Evolutionary conservation across 176 grass and related monocot species (phyloP).

Genomic region (Aegilops sharonensis): DNA sequence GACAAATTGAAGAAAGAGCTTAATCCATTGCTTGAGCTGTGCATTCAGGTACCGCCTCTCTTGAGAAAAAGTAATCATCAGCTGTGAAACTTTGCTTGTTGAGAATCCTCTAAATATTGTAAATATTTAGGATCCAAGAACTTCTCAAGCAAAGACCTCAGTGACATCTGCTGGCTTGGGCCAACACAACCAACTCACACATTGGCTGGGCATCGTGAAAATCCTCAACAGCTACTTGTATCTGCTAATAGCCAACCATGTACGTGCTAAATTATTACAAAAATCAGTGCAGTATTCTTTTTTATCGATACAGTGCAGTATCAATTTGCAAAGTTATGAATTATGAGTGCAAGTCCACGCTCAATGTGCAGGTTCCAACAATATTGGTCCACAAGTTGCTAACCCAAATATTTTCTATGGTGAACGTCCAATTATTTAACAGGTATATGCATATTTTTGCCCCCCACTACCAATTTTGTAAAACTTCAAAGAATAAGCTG

Average conservation of each 20-base stretch:
- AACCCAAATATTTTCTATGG: conserved; percentile 73
- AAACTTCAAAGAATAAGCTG: conserved; percentile 15
- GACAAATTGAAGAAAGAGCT: conserved; percentile 79
- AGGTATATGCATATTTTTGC: conserved; percentile 51
- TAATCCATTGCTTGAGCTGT: conserved; percentile 72
- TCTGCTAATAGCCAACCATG: conserved; percentile 66
- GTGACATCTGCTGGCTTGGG: conserved; percentile 19
- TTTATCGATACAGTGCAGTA: conserved; percentile 3
- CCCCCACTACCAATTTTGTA: conserved; percentile 21
- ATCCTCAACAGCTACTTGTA: conserved; percentile 57
- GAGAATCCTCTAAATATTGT: conserved; percentile 20
- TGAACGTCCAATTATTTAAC: conserved; percentile 84
- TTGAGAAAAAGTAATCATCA: conserved; percentile 15
- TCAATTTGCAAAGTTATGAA: conserved; percentile 9
- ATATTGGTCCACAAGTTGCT: conserved; percentile 75
- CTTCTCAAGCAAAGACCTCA: conserved; percentile 44
- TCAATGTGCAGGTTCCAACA: conserved; percentile 62
- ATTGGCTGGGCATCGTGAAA: conserved; percentile 60
- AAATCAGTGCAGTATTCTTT: not conserved
- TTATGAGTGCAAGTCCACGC: not conserved
- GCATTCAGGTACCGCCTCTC: conserved; percentile 62
- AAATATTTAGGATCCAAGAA: conserved; percentile 49
- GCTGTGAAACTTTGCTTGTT: conserved; percentile 14
- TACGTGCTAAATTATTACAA: conserved; percentile 31
- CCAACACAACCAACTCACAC: conserved; percentile 38